These are phyloP conservation scores for Lipomyces chichibuensis DNA, from an alignment of 805 yeast genomes.

Conservation along the genomic window DNA sequence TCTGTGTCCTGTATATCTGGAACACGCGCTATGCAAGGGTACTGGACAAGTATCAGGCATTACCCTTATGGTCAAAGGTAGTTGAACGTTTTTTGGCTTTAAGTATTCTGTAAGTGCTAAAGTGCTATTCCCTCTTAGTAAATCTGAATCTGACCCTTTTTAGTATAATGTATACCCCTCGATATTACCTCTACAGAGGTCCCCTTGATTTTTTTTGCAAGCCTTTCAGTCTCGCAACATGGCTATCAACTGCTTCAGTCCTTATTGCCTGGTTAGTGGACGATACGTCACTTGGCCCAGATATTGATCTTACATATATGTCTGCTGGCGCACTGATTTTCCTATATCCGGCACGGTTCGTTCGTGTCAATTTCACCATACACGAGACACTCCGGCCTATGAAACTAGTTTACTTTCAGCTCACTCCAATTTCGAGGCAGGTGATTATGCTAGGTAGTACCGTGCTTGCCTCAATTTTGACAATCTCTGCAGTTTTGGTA, in stretches of 20 bases:
- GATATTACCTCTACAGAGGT: conserved; percentile 7
- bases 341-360: conserved; percentile 21
- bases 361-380: conserved; percentile 11
- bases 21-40: conserved; percentile 21
- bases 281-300: conserved; percentile 14
- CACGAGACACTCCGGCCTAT: conserved; percentile 20
- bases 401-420: conserved; percentile 11
- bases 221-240: conserved; percentile 6
- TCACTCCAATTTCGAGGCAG: conserved; percentile 10
- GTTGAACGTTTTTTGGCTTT: conserved; percentile 18
- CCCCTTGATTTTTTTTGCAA: neutral
- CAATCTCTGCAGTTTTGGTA: conserved; percentile 21
- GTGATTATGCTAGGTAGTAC: conserved; percentile 7
- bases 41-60: conserved; percentile 14
- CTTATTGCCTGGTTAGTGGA: conserved; percentile 20
- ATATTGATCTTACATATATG: conserved; percentile 22
- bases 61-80: conserved; percentile 16
- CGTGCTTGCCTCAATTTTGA: conserved; percentile 11
- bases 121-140: neutral
- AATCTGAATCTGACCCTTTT: neutral
- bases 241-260: conserved; percentile 13
- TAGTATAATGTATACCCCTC: conserved; percentile 16
- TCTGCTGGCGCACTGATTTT: conserved; percentile 20
- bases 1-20: conserved; percentile 17
- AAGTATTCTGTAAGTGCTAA: conserved; percentile 4